These are phyloP conservation scores for Gnetum montanum DNA, from an alignment of 75 land plant genomes.

Conservation along the genomic window DNA sequence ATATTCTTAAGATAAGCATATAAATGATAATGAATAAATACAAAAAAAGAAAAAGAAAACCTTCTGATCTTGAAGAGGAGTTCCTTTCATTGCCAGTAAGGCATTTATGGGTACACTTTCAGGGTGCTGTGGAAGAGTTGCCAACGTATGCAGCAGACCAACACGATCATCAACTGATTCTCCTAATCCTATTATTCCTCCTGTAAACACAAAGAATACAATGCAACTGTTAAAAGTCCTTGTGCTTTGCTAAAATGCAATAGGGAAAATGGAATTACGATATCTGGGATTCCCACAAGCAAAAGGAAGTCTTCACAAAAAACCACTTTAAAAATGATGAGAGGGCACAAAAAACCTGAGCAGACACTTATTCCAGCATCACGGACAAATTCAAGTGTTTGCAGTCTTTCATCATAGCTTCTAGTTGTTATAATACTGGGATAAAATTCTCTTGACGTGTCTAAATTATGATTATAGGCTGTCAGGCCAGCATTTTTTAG, in stretches of 20 bases:
- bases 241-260: too few species aligned
- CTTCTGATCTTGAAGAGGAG: conserved; percentile 99
- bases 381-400: conserved; percentile 81
- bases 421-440: conserved; percentile 93
- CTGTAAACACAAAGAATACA: conserved; percentile 27
- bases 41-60: conserved; percentile 20
- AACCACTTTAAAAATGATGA: neutral
- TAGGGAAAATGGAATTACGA: too few species aligned
- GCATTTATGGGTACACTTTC: conserved; percentile 99
- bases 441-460: conserved; percentile 94
- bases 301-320: too few species aligned
- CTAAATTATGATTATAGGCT: conserved; percentile 98
- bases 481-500: conserved; percentile 95
- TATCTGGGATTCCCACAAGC: too few species aligned
- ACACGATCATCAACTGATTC: conserved; percentile 94
- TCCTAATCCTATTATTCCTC: conserved; percentile 97
- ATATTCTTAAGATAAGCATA: neutral
- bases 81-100: conserved; percentile 87
- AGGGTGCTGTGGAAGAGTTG: conserved; percentile 97
- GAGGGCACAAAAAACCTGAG: conserved; percentile 47
- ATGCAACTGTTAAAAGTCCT: too few species aligned
- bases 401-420: conserved; percentile 86
- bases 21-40: neutral
- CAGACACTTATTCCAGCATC: conserved; percentile 98
- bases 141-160: conserved; percentile 86